Conservation (phyloP, 2,329 filamentous ascomycete species). For the Phyllosticta citrichinensis region DNA sequence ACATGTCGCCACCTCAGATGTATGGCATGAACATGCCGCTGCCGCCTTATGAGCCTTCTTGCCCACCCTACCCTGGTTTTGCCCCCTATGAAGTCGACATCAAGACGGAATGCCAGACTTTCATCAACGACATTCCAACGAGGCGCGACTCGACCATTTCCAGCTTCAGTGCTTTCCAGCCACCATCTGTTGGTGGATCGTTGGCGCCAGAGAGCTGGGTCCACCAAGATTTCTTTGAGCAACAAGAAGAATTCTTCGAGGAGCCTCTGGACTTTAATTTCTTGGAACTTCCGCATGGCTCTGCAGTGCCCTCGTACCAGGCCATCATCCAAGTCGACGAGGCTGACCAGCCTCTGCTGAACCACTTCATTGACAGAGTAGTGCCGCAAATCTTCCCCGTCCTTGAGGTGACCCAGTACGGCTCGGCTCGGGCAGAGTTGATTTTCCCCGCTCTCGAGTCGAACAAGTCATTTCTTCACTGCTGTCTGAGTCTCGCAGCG, state of each 20-base stretch:
- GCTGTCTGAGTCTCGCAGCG: conserved; percentile 85
- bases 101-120: conserved; percentile 91
- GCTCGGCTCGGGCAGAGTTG: conserved; percentile 68
- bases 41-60: conserved; percentile 29
- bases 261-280: conserved; percentile 60
- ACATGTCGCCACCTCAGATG: conserved; percentile 43
- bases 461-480: conserved; percentile 91
- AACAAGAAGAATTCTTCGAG: conserved; percentile 54
- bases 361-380: conserved; percentile 85
- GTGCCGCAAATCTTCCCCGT: conserved; percentile 86
- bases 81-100: conserved; percentile 89
- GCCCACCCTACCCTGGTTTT: conserved; percentile 37
- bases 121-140: conserved; percentile 80
- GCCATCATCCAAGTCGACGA: conserved; percentile 71
- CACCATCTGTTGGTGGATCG: conserved; percentile 61
- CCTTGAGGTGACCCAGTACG: conserved; percentile 79
- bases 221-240: conserved; percentile 59
- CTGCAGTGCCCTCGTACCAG: conserved; percentile 53
- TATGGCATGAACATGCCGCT: conserved; percentile 52
- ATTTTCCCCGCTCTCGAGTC: conserved; percentile 79
- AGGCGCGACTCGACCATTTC: conserved; percentile 79
- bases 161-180: conserved; percentile 84
- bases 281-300: conserved; percentile 69
- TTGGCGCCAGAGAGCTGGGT: conserved; percentile 60
- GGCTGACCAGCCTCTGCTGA: conserved; percentile 72